phyloP scores from a whole-genome alignment of 192 early-diverging fungal genomes.

The Phycomyces nitens region DNA sequence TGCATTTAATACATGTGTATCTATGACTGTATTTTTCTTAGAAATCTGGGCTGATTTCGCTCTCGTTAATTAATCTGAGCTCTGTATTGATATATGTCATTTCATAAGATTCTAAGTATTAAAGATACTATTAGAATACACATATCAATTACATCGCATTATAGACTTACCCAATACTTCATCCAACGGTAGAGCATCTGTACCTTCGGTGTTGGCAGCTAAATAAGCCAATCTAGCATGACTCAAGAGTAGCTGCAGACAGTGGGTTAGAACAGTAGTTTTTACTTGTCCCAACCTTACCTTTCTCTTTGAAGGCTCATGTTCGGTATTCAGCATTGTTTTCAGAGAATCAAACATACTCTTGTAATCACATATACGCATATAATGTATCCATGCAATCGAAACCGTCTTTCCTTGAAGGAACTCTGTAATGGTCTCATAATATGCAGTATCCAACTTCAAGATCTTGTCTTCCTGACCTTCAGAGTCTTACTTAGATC shows the following conservation, averaged over 20 bases:
- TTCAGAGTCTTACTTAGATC: too few species aligned
- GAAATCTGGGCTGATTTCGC: too few species aligned
- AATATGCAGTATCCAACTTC: slow-evolving; percentile 4
- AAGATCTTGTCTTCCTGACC: background rate
- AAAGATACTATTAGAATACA: background rate
- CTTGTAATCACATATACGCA: background rate
- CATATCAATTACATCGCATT: background rate
- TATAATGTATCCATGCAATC: slow-evolving; percentile 6
- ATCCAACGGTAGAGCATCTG: background rate
- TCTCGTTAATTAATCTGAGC: too few species aligned
- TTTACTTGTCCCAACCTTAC: background rate
- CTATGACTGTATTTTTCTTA: too few species aligned
- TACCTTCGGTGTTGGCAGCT: background rate
- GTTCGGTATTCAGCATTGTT: background rate
- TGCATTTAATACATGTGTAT: too few species aligned
- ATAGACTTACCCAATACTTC: background rate
- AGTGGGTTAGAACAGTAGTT: background rate
- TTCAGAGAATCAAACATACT: background rate
- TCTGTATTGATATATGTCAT: too few species aligned
- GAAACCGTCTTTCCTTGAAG: background rate
- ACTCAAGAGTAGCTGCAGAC: background rate
- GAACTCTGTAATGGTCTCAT: background rate
- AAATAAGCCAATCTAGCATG: background rate
- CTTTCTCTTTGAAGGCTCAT: background rate
- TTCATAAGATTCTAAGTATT: background rate